Percentiles rank a stretch among this genome's conserved stretches.
phyloP scores from a whole-genome alignment of 371 early-diverging fungal genomes.

The Quaeritorhiza haematococci region DNA sequence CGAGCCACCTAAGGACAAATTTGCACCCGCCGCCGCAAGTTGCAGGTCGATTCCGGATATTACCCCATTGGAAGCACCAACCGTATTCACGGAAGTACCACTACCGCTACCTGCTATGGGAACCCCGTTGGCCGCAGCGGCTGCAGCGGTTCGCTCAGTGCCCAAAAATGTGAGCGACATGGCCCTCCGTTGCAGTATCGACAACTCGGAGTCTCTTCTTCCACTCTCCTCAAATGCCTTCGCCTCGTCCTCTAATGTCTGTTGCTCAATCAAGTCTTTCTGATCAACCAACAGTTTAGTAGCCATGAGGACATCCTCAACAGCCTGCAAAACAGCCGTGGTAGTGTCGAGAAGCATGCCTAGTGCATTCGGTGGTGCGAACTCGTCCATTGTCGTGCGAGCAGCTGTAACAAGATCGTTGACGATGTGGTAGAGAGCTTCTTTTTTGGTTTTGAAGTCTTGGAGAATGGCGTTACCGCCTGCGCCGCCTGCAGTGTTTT shows the following conservation, averaged over 20 bases:
- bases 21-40: no score
- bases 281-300: conserved; percentile 35
- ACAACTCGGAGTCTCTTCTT: conserved; percentile 19
- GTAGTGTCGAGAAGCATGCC: conserved; percentile 24
- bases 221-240: no score
- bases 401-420: conserved; percentile 39
- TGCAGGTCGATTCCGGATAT: no score
- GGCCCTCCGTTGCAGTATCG: conserved; percentile 23
- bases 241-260: conserved; percentile 13
- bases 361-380: conserved; percentile 32
- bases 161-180: conserved; percentile 22
- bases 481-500: neutral
- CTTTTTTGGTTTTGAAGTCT: conserved; percentile 20
- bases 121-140: no score
- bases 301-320: conserved; percentile 31
- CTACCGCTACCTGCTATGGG: no score
- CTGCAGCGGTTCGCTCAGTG: neutral
- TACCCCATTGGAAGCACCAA: no score
- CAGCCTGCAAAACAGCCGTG: conserved; percentile 24
- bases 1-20: no score
- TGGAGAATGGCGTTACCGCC: neutral
- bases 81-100: no score
- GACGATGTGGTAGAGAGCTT: conserved; percentile 24
- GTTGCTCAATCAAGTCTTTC: conserved; percentile 22
- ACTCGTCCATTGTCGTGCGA: conserved; percentile 22